Evolutionary conservation across 371 early-diverging fungal genomes (phyloP).

Genomic region (Rhizopus arrhizus): DNA sequence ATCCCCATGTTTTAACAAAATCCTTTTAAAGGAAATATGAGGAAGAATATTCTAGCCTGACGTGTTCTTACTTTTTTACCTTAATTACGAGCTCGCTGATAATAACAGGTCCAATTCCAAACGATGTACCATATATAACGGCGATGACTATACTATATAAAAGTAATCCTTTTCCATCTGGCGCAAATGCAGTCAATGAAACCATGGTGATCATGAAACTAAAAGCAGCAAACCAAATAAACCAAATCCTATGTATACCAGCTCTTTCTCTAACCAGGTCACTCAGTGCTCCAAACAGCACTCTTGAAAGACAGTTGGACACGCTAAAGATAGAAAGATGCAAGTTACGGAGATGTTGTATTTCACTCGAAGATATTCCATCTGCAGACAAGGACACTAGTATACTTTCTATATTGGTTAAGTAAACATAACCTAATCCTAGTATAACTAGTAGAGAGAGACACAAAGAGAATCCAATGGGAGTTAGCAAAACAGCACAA

Average conservation of each 20-base stretch:
- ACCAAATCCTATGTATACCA: constrained; percentile 48
- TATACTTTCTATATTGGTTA: constrained; percentile 45
- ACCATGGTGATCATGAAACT: constrained; percentile 20
- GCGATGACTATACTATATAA: constrained; percentile 41
- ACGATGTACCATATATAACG: constrained; percentile 41
- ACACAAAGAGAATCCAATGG: constrained; percentile 39
- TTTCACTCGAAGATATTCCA: constrained; percentile 6
- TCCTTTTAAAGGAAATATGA: constrained; percentile 20
- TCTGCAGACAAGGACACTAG: constrained; percentile 30
- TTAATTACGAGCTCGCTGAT: constrained; percentile 47
- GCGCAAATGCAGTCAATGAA: neutral
- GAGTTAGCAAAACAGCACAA: constrained; percentile 32
- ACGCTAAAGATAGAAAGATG: constrained; percentile 52
- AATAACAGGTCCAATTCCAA: constrained; percentile 48
- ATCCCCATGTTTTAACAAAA: constrained; percentile 55
- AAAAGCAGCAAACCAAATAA: constrained; percentile 35
- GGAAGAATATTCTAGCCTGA: neutral
- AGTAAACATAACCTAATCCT: constrained; percentile 51
- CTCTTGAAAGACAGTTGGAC: constrained; percentile 50
- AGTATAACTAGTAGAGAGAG: constrained; percentile 35
- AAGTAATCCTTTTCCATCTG: constrained; percentile 27
- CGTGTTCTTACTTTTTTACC: constrained; percentile 20
- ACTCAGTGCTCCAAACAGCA: constrained; percentile 44
- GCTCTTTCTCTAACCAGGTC: constrained; percentile 43
- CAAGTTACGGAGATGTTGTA: constrained; percentile 42